Percentiles rank a stretch among this genome's conserved stretches.
phyloP scores from a whole-genome alignment of 2,329 filamentous ascomycete species.

The Xylariaceae sp. region DNA sequence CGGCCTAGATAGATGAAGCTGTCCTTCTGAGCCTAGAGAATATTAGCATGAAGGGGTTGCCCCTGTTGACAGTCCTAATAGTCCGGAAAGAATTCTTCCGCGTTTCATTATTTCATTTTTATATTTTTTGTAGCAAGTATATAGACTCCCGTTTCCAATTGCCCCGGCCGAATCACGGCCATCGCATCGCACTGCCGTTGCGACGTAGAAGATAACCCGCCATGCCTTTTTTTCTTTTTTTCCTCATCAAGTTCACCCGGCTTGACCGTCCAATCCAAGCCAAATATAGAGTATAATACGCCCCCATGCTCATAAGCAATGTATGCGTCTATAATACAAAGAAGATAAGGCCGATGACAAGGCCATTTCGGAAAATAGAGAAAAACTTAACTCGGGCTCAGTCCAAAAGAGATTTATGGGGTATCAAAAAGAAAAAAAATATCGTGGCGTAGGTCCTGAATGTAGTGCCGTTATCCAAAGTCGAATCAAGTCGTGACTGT shows the following conservation, averaged over 20 bases:
- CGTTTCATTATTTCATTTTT: too few relatives aligned
- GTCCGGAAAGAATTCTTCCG: too few relatives aligned
- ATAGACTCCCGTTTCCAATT: too few relatives aligned
- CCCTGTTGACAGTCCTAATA: too few relatives aligned
- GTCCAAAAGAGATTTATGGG: neutral
- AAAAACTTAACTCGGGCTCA: neutral
- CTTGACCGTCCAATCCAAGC: slow-evolving; percentile 6
- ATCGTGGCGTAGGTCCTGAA: neutral
- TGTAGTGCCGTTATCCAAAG: neutral
- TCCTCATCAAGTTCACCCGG: neutral
- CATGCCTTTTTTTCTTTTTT: too few relatives aligned
- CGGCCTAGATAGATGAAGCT: too few relatives aligned
- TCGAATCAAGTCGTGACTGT: neutral
- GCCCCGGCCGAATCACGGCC: too few relatives aligned
- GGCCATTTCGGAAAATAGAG: neutral
- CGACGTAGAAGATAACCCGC: too few relatives aligned
- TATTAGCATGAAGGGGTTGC: too few relatives aligned
- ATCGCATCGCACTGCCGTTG: too few relatives aligned
- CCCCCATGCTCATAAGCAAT: neutral
- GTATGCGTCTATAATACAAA: slow-evolving; percentile 10
- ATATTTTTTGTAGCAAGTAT: too few relatives aligned
- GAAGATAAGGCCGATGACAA: neutral
- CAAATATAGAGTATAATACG: neutral
- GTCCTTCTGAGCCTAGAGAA: too few relatives aligned
- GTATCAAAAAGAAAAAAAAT: neutral